Evolutionary conservation across 1,139 yeast genomes (phyloP).

Genomic region (Sugiyamaella grinbergsii): DNA sequence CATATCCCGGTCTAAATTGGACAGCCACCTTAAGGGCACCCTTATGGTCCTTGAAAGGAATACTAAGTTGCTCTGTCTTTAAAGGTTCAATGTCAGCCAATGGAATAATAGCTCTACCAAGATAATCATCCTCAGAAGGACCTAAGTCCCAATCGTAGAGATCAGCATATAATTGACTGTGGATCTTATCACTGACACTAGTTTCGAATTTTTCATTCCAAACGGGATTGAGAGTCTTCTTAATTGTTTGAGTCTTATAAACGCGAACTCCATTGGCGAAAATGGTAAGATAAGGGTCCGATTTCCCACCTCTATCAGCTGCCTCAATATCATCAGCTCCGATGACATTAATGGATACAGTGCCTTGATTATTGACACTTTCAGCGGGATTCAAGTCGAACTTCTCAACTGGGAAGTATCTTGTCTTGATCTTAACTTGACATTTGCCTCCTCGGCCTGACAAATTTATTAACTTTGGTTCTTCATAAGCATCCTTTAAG

Average conservation of each 20-base stretch:
- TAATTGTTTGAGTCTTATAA: slow-evolving; percentile 74
- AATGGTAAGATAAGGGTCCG: slow-evolving; percentile 83
- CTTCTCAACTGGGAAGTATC: slow-evolving; percentile 75
- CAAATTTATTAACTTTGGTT: slow-evolving; percentile 59
- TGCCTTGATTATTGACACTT: slow-evolving; percentile 74
- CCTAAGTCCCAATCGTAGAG: slow-evolving; percentile 89
- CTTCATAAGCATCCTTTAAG: slow-evolving; percentile 62
- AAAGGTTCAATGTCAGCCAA: slow-evolving; percentile 63
- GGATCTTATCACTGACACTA: slow-evolving; percentile 59
- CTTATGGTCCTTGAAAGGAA: slow-evolving; percentile 53
- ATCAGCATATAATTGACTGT: slow-evolving; percentile 58
- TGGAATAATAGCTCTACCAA: slow-evolving; percentile 67
- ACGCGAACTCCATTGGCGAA: slow-evolving; percentile 57
- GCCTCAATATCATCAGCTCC: slow-evolving; percentile 73
- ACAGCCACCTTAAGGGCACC: slow-evolving; percentile 66
- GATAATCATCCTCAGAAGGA: slow-evolving; percentile 74
- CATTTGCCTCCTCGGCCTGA: slow-evolving; percentile 48
- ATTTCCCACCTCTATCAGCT: slow-evolving; percentile 86
- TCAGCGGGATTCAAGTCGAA: slow-evolving; percentile 71
- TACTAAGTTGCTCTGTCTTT: slow-evolving; percentile 53
- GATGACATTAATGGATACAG: slow-evolving; percentile 60
- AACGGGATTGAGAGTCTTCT: slow-evolving; percentile 83
- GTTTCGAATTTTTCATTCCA: slow-evolving; percentile 73
- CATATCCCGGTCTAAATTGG: slow-evolving; percentile 69
- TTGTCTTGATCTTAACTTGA: slow-evolving; percentile 59